Evolutionary conservation across 768 basidiomycete species (phyloP).

Genomic region (Chalciporus piperatus): DNA sequence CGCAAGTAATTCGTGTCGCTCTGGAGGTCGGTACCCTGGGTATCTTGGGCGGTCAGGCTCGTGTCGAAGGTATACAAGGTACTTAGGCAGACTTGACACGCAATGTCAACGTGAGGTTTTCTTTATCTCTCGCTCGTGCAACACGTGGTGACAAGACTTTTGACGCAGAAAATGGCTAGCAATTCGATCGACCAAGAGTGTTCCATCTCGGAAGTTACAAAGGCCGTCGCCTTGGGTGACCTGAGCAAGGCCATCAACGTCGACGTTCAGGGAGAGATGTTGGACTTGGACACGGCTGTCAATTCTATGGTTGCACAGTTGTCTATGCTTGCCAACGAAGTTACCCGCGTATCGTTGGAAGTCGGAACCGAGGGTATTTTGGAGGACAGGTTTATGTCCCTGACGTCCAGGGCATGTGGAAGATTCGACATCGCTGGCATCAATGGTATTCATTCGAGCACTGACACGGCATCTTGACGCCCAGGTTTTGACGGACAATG

Average conservation of each 20-base stretch:
- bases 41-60: constrained; percentile 87
- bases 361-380: constrained; percentile 92
- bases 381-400: constrained; percentile 87
- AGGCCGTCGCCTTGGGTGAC: constrained; percentile 79
- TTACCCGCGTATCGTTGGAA: constrained; percentile 89
- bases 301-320: constrained; percentile 77
- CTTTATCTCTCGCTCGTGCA: neutral
- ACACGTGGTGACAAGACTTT: neutral
- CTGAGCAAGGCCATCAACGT: constrained; percentile 82
- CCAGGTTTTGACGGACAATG: constrained; percentile 69
- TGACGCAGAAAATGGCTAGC: constrained; percentile 77
- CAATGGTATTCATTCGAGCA: neutral
- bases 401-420: constrained; percentile 95
- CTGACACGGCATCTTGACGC: constrained; percentile 15
- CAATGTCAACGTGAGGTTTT: constrained; percentile 73
- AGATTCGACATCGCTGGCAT: constrained; percentile 42
- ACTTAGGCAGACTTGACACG: constrained; percentile 90
- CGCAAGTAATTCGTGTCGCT: constrained; percentile 79
- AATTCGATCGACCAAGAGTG: constrained; percentile 86
- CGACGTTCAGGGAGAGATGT: constrained; percentile 93
- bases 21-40: constrained; percentile 90
- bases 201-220: constrained; percentile 85
- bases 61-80: constrained; percentile 87
- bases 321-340: constrained; percentile 72
- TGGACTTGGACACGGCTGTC: constrained; percentile 77